A percentile compares a stretch with the other conserved stretches of the same genome.
Conservation (phyloP, 306 rosid genomes). For the Vigna nakashimae region DNA sequence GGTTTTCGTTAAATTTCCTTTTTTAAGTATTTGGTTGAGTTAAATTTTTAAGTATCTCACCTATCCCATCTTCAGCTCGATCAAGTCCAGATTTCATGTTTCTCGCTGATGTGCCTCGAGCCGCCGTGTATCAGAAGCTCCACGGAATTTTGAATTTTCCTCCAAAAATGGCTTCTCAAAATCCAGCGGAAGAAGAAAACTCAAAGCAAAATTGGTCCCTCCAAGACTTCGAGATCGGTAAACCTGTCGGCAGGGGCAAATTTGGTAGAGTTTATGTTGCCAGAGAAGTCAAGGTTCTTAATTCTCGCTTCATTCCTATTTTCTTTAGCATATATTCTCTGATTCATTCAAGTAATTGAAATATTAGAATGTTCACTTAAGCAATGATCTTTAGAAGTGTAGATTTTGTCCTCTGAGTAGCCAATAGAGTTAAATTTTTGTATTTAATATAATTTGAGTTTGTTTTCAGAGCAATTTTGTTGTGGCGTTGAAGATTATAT, state of each 20-base stretch:
- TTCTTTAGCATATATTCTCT: background rate
- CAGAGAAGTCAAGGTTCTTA: constrained; percentile 67
- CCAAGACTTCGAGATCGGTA: constrained; percentile 80
- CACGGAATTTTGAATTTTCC: background rate
- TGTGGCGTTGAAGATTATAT: constrained; percentile 80
- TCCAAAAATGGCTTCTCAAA: background rate
- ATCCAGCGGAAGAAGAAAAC: constrained; percentile 19
- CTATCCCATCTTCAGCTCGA: too few relatives aligned
- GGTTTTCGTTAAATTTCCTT: too few relatives aligned
- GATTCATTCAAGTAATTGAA: background rate
- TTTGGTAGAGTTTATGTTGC: constrained; percentile 91
- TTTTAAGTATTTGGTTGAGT: too few relatives aligned
- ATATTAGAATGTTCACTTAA: too few relatives aligned
- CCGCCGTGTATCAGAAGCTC: background rate
- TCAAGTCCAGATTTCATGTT: too few relatives aligned
- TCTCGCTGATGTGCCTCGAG: too few relatives aligned
- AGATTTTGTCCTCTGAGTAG: background rate
- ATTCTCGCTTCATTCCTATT: background rate
- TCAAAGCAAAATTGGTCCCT: constrained; percentile 65
- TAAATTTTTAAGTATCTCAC: too few relatives aligned
- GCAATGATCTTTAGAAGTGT: background rate
- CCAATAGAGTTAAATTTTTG: background rate
- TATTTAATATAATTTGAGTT: background rate
- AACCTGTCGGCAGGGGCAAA: constrained; percentile 88
- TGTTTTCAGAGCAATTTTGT: constrained; percentile 62